Evolutionary conservation across 345 rosid species (phyloP).

Genomic region (Iberis pinnata): DNA sequence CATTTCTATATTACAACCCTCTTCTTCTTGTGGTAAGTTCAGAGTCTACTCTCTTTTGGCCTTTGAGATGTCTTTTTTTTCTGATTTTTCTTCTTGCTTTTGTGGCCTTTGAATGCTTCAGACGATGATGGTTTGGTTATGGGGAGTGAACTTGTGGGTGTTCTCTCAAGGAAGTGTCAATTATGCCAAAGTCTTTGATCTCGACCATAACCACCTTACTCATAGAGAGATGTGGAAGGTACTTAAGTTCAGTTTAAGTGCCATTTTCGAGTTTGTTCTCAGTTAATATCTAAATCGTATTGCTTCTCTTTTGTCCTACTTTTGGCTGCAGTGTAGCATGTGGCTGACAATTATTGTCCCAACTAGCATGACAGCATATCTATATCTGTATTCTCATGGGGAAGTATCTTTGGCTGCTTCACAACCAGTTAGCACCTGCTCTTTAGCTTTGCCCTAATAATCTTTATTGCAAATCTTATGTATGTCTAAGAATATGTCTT

Average conservation of each 20-base stretch:
- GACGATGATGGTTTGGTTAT: constrained; percentile 95
- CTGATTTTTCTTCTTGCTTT: background rate
- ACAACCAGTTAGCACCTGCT: constrained; percentile 77
- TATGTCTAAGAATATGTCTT: constrained; percentile 16
- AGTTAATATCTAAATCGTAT: constrained; percentile 14
- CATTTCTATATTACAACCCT: constrained; percentile 89
- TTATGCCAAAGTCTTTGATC: constrained; percentile 81
- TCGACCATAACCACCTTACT: constrained; percentile 84
- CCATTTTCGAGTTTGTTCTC: background rate
- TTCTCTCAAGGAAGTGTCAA: constrained; percentile 72
- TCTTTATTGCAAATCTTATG: background rate
- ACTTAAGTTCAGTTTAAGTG: too few species aligned
- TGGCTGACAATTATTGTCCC: constrained; percentile 96
- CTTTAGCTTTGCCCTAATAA: background rate
- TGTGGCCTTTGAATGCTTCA: constrained; percentile 5
- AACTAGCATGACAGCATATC: constrained; percentile 94
- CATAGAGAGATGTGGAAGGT: constrained; percentile 98
- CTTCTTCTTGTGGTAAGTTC: constrained; percentile 85
- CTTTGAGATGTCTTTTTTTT: background rate
- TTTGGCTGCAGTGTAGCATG: constrained; percentile 70
- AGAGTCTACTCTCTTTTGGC: background rate
- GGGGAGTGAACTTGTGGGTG: constrained; percentile 94
- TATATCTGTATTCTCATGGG: constrained; percentile 90
- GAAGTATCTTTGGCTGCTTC: constrained; percentile 97
- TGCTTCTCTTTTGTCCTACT: constrained; percentile 17